Base-by-base conservation (phyloP, 352 stramenopile species). In the Globisporangium heterothallicum region DNA sequence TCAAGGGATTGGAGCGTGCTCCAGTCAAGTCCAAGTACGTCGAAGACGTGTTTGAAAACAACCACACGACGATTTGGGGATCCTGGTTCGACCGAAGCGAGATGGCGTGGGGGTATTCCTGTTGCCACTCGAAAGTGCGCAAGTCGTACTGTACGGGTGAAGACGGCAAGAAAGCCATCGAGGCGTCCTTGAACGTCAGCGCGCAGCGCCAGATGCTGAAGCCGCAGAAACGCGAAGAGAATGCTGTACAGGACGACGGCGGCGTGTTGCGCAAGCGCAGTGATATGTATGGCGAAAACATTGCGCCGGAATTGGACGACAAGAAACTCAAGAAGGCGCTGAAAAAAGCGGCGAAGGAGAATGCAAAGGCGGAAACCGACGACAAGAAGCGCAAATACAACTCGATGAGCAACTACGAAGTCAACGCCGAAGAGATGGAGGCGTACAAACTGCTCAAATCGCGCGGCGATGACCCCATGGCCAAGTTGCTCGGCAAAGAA, bases 41-140 rank as follows among this genome's bases (percentile, higher is more conserved):
- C 27, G 97, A 99, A 73, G 95, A 99, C 63, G 78, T 97, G 32
- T 85, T 93, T 24, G 78, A 93, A 47, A 97, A 97, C 67, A 98
- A 98, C 64, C 97, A 99, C 65, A 96, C 78, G 7, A 83, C 71
- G 16, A 88, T 99, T 10, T 99, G 96, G 96, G 97, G 97, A 19
- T 98, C 87, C 26, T 99, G 95, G 71, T 99, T 98, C 73, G 95
- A 99, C 64, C 80, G 80, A 7, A 76, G 76, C 12, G 89, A 92
- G 16, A 95, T 91, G 64, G 58, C 70, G n/a, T 99, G 97, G 97
- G 97, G 97, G 4, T 99, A 98, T 72, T 83, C 72, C 16, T 98
- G 97, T 68, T 98, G 97, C 70, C 95, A 99, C 66, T 98, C 88
- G 1, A 92, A 90, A 44, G 79, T 98, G 7, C 81, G 81, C 58